Evolutionary conservation across 176 grass and related monocot genomes (phyloP), one percentile per base, ranked within the genome.

Genomic region (Olyra latifolia): DNA sequence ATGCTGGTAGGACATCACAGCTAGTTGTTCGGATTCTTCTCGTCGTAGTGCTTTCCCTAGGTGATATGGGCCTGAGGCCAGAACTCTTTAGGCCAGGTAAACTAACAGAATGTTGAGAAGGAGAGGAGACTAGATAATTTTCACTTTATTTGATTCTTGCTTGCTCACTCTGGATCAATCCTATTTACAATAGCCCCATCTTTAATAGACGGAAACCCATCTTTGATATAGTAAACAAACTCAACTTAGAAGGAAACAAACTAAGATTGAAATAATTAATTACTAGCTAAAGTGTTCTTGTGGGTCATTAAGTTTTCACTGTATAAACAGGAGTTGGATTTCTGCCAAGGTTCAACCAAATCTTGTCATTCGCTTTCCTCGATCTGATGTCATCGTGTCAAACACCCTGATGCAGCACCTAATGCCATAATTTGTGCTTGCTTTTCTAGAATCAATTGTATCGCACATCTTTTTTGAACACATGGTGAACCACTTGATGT

Each of bases 71-170:
- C 23, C 16, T 45, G 78, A 69, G 22, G 5, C 1, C 64, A 6
- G 25, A 43, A 4, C 32, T 35, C 32, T 35, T 35, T 3, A 69
- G 38, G 30, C 24, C 8, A 35, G 63, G 10, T 45, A 69, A 80
- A 80, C 23, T 69, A 22, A 67, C 25, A 29, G 24, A 16, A 57
- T n/a, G 1, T 80, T 68, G 63, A 67, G 42, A 10, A 73, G 77
- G 39, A 57, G 30, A 22, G 63, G 52, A 28, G 35, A 38, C 40
- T 71, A 12, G 3, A 39, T 35, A 47, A 3, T 10, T 62, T 62
- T 28, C 62, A 53, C 17, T 48, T 29, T 79, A 19, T 58, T 64
- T 32, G 11, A 64, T n/a, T 64, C 11, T 65, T 65, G 28, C 29
- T 11, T 23, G 19, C 28, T 10, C 12, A 35, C 19, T n/a, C 27